Evolutionary conservation across 805 yeast genomes (phyloP).

Genomic region (Yamadazyma sp.): DNA sequence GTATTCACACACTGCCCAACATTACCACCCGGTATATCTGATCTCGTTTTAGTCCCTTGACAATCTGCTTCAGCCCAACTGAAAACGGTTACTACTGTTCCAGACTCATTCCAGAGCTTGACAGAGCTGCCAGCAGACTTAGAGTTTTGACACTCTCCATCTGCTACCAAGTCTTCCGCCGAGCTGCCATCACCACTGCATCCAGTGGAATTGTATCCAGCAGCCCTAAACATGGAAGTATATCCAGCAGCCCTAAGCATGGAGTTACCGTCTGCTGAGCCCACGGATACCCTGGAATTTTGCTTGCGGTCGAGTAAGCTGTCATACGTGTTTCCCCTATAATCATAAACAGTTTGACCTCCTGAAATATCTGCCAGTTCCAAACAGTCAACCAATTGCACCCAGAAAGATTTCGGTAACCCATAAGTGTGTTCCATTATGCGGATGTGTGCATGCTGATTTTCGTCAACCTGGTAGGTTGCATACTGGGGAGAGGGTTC

Average conservation of each 20-base stretch:
- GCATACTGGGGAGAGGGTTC: not conserved
- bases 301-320: not conserved
- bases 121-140: conserved; percentile 1
- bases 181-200: not conserved
- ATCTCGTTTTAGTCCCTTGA: conserved; percentile 2
- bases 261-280: too few species aligned
- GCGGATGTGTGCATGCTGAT: conserved; percentile 3
- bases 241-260: not conserved
- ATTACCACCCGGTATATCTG: conserved; percentile 3
- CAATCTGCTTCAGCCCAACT: conserved; percentile 4
- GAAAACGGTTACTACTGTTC: conserved; percentile 2
- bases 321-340: conserved; percentile 1
- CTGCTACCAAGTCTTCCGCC: conserved; percentile 1
- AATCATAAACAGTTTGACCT: conserved; percentile 4
- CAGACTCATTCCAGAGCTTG: conserved; percentile 3
- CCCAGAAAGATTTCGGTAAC: conserved; percentile 1
- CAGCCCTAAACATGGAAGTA: conserved; percentile 3
- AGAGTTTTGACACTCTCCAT: conserved; percentile 1
- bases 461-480: not conserved
- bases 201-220: conserved; percentile 1
- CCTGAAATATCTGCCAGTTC: not conserved
- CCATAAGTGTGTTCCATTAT: not conserved
- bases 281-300: not conserved
- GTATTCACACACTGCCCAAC: not conserved
- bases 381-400: not conserved